A percentile compares a stretch with the other conserved stretches of the same genome.
Evolutionary conservation across 306 rosid genomes (phyloP).

Genomic region (Cucumis sativus): DNA sequence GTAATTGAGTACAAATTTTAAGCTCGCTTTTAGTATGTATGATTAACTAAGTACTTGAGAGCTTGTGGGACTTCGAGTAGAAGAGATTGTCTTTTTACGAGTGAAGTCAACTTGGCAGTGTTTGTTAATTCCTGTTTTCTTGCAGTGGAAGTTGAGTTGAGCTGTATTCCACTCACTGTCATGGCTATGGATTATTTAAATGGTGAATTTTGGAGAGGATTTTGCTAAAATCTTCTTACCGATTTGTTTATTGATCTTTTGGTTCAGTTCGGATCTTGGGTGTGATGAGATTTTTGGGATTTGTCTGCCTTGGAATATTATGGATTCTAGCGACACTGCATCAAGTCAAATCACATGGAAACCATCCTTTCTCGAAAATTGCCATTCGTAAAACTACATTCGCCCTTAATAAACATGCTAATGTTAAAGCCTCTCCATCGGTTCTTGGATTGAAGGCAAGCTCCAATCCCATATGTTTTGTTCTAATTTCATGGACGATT

Average conservation of each 20-base stretch:
- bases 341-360: conserved; percentile 40
- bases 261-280: conserved; percentile 17
- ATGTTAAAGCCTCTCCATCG: conserved; percentile 38
- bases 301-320: conserved; percentile 21
- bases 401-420: conserved; percentile 40
- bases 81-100: neutral
- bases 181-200: neutral
- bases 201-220: neutral
- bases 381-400: conserved; percentile 35
- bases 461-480: conserved; percentile 2
- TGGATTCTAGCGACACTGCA: conserved; percentile 27
- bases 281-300: conserved; percentile 27
- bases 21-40: neutral
- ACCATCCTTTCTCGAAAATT: conserved; percentile 59
- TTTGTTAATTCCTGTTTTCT: neutral
- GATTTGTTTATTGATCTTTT: neutral
- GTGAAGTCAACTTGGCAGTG: neutral
- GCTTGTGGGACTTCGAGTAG: neutral
- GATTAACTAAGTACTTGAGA: neutral
- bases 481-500: neutral
- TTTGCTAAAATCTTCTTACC: neutral
- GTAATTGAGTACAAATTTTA: neutral
- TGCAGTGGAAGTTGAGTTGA: neutral
- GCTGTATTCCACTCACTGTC: neutral
- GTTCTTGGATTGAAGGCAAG: conserved; percentile 56